Evolutionary conservation across 1,284 basidiomycete genomes (phyloP), one percentile per base, ranked within the genome.

Genomic region (Porodaedalea pini): DNA sequence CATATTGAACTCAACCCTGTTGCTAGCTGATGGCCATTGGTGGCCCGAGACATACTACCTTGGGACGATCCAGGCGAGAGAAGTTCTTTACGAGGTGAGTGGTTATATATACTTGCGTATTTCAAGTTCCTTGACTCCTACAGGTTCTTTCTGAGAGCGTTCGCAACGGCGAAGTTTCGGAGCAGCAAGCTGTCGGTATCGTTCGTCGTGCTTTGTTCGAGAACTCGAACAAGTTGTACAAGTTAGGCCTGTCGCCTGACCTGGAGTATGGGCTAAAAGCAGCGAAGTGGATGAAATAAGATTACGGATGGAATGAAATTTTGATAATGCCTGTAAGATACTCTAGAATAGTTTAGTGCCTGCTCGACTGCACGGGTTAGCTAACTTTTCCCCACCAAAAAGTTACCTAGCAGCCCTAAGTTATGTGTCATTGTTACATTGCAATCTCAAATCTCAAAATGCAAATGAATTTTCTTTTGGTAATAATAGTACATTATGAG

Each of bases 11-110:
- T 51, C 27, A 17, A 11, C 49, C 21, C 4, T 15, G 45, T 21
- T 19, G 32, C 36, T 52, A 88, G 86, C 83, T 21, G 88, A 90
- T 62, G 88, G 85, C 15, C 85, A 86, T 66, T 89, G 82, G 77
- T 88, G 85, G 81, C 88, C 88, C 2, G 88, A 90, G 66, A 78
- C 80, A 0, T 91, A 79, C 64, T 90, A 88, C 65, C 71, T 90
- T 8, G 86, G 81, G 1, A 76, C 75, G 2, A 51, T 79, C 1
- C 88, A 90, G 69, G 79, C 83, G 1, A 77, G 88, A 29, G 69
- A 81, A 51, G 82, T 76, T 0, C 69, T 91, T 23, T 83, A 75
- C 58, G 75, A 81, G 62, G 88, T 86, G 55, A 37, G 68, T 59
- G 13, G 6, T 15, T 3, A 15, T 32, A n/a, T 31, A 29, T 3